Base-by-base conservation (phyloP, 345 rosid genomes). In the Lumnitzera racemosa region DNA sequence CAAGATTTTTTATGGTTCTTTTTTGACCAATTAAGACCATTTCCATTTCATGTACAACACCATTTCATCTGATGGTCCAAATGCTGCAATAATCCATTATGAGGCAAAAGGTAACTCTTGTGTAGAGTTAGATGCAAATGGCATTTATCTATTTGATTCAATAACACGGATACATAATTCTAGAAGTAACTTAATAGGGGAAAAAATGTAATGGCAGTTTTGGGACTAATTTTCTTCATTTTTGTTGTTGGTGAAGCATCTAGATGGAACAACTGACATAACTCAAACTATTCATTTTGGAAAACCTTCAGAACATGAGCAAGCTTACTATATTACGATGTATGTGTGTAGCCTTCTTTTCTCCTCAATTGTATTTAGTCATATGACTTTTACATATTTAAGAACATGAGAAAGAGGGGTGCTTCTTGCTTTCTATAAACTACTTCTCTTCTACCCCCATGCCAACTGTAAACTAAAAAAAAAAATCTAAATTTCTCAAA, bases 281-380 rank as follows among this genome's bases (percentile, higher is more conserved):
- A 94, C 97, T 56, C 86, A 96, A 62, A 88, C 97, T 0, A 89
- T 90, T 70, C 99, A 94, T 80, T 94, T 90, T 79, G 97, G 97
- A 41, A 88, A 76, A 71, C 96, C 99, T 67, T 81, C 97, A 59
- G 75, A 83, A 47, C 99, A 88, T 62, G 97, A 84, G 61, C 90
- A 86, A 67, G 78, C 83, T 24, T 94, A 96, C 72, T 94, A 88
- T 67, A 90, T 97, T 17, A 80, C 90, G 61, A 96, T 20, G 20
- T 20, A 1, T 20, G 20, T 94, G 47, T 63, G 85, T 69, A 61
- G 57, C 46, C 52, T 65, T 16, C 46, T 49, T 60, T 16, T 16
- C 23, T 52, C 8, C 25, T 52, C 23, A 36, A 0, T 36, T 20
- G 1, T 20, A 20, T 20, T 20, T 36, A 9, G 43, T 36, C 9